Base-by-base conservation (phyloP, 31 red algal species). In the Asparagopsis taxiformis region DNA sequence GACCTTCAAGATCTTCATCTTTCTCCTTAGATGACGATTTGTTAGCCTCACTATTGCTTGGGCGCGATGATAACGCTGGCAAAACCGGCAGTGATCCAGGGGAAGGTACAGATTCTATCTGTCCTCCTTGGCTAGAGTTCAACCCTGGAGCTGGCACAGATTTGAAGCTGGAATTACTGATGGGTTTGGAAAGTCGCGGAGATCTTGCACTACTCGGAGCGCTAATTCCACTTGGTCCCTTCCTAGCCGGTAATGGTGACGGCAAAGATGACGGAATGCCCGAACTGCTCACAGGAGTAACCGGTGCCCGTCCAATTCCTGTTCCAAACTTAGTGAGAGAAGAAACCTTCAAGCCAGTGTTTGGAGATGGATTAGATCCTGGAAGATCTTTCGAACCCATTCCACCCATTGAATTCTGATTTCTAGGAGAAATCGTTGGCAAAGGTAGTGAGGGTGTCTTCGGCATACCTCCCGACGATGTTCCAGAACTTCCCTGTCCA, bases 281-380 rank as follows among this genome's bases (percentile, higher is more conserved):
- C 4, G 67, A 57, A 36, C 53, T 74, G 30, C 51, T 74, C 9
- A 68, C 68, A 6, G 80, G 80, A 29, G 80, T 74, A 20, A 23
- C 21, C 19, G 80, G 80, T 0, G 65, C 31, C 10, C 66, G 64
- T 15, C 7, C 62, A 68, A 79, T 50, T 8, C 59, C 68, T 46
- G 62, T 85, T 4, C 80, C 58, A 74, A 85, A 85, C 48, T 85
- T 63, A 4, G 80, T 74, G 10, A 85, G 17, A 5, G 80, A 85
- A 29, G 80, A 85, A n/a, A 48, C 52, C 20, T 23, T 23, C 21
- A 75, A 13, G 3, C 15, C 25, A 8, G 38, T n/a, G 17, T 31
- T 31, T 5, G 21, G 21, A 15, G 30, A 31, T 51, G 62, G 19
- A n/a, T 31, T 26, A 17, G 37, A 31, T 7, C 33, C 22, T 1